Conservation (phyloP, 116 monocot genomes). For the Papilionanthe hybrid region DNA sequence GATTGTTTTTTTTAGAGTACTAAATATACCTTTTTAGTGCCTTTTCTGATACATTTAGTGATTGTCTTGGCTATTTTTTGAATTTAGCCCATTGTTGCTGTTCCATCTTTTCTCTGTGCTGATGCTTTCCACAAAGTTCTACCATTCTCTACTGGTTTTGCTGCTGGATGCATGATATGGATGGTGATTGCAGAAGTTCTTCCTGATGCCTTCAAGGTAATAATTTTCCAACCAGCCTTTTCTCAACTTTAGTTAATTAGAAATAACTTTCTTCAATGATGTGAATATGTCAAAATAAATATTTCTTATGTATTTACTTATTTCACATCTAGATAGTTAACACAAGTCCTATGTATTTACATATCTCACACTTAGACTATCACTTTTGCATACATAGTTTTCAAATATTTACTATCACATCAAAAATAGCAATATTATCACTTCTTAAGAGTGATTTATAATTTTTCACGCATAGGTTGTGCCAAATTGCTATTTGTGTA, state of each 20-base stretch:
- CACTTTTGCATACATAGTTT: no score
- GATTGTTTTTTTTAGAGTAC: not conserved
- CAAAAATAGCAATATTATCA: no score
- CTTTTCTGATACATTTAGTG: not conserved
- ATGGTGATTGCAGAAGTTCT: conserved; percentile 98
- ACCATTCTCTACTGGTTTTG: conserved; percentile 97
- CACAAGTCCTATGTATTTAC: no score
- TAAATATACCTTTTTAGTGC: conserved; percentile 3
- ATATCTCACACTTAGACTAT: no score
- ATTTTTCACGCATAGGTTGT: no score
- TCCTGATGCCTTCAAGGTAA: conserved; percentile 98
- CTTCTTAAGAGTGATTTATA: no score
- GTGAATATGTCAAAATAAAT: no score
- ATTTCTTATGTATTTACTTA: no score
- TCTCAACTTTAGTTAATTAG: not conserved
- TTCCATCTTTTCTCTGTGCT: conserved; percentile 91
- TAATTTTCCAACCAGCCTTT: not conserved
- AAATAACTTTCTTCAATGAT: not conserved
- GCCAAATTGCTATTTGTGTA: no score
- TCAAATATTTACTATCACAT: no score
- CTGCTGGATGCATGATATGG: conserved; percentile 99
- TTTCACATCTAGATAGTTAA: no score
- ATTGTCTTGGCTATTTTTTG: not conserved
- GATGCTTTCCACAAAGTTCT: conserved; percentile 91
- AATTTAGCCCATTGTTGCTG: conserved; percentile 86